Percentiles rank a stretch among this genome's conserved stretches.
These are phyloP conservation scores for Amanita fuliginea DNA, from an alignment of 768 basidiomycete genomes.

Conservation along the genomic window DNA sequence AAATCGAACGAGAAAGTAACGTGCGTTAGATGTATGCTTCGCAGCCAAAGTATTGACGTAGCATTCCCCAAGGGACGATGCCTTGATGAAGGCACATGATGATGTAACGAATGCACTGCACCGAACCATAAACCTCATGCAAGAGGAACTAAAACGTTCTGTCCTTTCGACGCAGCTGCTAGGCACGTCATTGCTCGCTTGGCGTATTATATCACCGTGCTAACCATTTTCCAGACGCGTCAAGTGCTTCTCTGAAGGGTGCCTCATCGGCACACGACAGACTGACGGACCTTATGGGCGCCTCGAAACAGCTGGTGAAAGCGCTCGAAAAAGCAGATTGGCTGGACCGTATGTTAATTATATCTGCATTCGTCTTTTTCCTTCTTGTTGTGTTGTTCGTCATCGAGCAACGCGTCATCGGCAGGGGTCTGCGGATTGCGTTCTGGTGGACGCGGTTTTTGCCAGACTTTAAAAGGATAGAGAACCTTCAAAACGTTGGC, in stretches of 20 bases:
- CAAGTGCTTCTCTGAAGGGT: slow-evolving; percentile 64
- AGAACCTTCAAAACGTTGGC: not conserved
- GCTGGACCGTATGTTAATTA: slow-evolving; percentile 82
- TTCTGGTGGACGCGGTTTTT: slow-evolving; percentile 84
- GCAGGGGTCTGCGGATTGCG: slow-evolving; percentile 65
- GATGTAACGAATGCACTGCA: slow-evolving; percentile 84
- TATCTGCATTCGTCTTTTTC: slow-evolving; percentile 76
- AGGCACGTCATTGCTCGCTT: slow-evolving; percentile 27
- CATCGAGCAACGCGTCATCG: slow-evolving; percentile 77
- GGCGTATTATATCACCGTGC: not conserved
- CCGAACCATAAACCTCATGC: slow-evolving; percentile 79
- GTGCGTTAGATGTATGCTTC: slow-evolving; percentile 27
- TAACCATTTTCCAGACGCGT: slow-evolving; percentile 47
- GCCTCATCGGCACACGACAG: slow-evolving; percentile 71
- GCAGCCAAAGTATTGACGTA: not conserved
- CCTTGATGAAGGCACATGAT: slow-evolving; percentile 79
- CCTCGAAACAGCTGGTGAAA: slow-evolving; percentile 79
- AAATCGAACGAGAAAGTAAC: slow-evolving; percentile 45
- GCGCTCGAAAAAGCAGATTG: slow-evolving; percentile 86
- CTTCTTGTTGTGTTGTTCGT: slow-evolving; percentile 76
- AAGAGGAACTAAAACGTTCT: slow-evolving; percentile 83
- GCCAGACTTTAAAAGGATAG: slow-evolving; percentile 29
- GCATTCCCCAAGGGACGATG: slow-evolving; percentile 50
- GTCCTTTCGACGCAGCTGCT: slow-evolving; percentile 81
- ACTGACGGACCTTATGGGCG: slow-evolving; percentile 57